A percentile compares a stretch with the other conserved stretches of the same genome.
Evolutionary conservation across 805 yeast genomes (phyloP).

Genomic region (Ogataea degrootiae): DNA sequence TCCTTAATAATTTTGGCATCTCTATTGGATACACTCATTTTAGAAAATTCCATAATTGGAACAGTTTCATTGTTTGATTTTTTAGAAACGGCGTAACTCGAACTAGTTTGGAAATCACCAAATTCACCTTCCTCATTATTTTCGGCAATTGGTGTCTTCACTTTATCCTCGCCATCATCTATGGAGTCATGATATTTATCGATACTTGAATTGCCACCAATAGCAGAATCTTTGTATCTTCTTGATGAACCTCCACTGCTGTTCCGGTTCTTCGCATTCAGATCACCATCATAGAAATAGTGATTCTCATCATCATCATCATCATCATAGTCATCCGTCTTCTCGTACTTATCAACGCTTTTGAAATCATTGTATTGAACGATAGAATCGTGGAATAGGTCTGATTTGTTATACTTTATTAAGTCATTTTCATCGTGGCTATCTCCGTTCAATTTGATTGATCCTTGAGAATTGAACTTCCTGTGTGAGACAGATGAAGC

Average conservation of each 20-base stretch:
- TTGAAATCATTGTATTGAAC: not conserved
- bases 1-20: not conserved
- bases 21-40: not conserved
- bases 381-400: not conserved
- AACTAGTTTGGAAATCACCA: conserved; percentile 20
- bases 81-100: not conserved
- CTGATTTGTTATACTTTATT: not conserved
- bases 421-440: not conserved
- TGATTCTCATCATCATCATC: too few species aligned
- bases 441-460: not conserved
- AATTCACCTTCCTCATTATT: conserved; percentile 19
- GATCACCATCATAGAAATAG: too few species aligned
- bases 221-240: too few species aligned
- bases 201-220: too few species aligned
- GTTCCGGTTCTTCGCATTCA: too few species aligned
- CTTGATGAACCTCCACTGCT: too few species aligned
- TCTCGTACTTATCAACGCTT: too few species aligned
- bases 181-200: not conserved
- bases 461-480: conserved; percentile 1
- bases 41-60: not conserved
- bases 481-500: conserved; percentile 7
- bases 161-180: not conserved
- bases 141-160: conserved; percentile 1
- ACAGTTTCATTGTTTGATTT: not conserved
- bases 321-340: too few species aligned